Percentiles rank a stretch among this genome's conserved stretches.
Evolutionary conservation across 2,329 filamentous ascomycete species (phyloP).

Genomic region (Taxawa tesnikishii): DNA sequence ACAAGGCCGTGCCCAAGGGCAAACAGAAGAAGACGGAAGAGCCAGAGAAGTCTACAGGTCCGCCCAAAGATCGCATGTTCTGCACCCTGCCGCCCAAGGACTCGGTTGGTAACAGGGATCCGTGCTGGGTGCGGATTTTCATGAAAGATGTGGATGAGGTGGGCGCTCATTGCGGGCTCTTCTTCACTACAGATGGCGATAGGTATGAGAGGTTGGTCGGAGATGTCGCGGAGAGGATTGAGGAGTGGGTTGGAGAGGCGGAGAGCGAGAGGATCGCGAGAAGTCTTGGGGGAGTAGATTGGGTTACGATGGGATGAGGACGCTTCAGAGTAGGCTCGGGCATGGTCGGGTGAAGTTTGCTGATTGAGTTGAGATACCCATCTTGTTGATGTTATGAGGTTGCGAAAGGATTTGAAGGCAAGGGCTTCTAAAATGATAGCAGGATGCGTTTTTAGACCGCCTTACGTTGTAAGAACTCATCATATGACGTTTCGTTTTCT

Average conservation of each 20-base stretch:
- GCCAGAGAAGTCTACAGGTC: conserved; percentile 13
- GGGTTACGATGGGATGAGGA: neutral
- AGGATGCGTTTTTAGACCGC: too few relatives aligned
- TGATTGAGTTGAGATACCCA: too few relatives aligned
- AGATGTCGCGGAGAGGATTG: conserved; percentile 22
- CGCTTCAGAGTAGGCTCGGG: too few relatives aligned
- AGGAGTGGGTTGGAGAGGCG: conserved; percentile 19
- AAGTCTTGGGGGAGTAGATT: conserved; percentile 2
- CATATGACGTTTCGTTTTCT: too few relatives aligned
- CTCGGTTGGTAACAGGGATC: conserved; percentile 46
- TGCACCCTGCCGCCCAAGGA: conserved; percentile 57
- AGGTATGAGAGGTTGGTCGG: conserved; percentile 33
- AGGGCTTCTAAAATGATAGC: too few relatives aligned
- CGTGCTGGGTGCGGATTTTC: conserved; percentile 64
- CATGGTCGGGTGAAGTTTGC: too few relatives aligned
- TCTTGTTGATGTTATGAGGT: too few relatives aligned
- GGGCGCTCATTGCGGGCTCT: conserved; percentile 71
- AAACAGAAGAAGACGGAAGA: conserved; percentile 8
- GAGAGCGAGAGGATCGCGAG: conserved; percentile 9
- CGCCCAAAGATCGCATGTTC: conserved; percentile 58
- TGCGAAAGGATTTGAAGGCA: too few relatives aligned
- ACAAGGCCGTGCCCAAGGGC: too few relatives aligned
- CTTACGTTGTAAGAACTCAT: too few relatives aligned
- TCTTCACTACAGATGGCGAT: conserved; percentile 48
- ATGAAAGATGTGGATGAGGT: conserved; percentile 82